Percentiles rank a stretch among this genome's conserved stretches.
Conservation (phyloP, 805 yeast species). For the Ogataea glucozyma region DNA sequence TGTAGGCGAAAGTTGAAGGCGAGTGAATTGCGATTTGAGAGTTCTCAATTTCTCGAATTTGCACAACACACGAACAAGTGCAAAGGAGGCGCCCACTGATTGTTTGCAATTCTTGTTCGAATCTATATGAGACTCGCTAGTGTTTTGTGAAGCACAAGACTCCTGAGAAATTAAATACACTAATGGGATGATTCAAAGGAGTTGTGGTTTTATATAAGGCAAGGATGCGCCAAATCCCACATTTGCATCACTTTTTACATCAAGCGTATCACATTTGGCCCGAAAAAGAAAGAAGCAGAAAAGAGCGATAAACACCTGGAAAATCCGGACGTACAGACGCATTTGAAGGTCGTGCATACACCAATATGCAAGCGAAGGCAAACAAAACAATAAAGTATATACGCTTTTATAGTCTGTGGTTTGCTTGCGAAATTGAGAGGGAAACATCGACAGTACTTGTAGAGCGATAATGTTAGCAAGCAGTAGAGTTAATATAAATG, state of each 20-base stretch:
- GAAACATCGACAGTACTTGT: too few relatives aligned
- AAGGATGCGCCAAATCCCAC: slow-evolving; percentile 5
- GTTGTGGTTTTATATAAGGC: not conserved
- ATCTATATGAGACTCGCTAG: slow-evolving; percentile 1
- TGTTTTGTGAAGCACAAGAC: too few relatives aligned
- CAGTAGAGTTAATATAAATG: too few relatives aligned
- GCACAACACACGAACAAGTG: not conserved
- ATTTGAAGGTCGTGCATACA: not conserved
- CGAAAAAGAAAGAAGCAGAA: slow-evolving; percentile 9
- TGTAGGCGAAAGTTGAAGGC: not conserved
- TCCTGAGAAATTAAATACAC: too few relatives aligned
- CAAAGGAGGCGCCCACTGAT: not conserved
- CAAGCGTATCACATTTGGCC: slow-evolving; percentile 9
- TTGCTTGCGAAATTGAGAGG: too few relatives aligned
- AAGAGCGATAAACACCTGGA: slow-evolving; percentile 4
- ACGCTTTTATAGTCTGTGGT: too few relatives aligned
- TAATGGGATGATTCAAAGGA: not conserved
- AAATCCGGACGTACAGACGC: slow-evolving; percentile 2
- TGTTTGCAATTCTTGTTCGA: not conserved
- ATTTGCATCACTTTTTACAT: slow-evolving; percentile 5
- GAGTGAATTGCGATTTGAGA: not conserved
- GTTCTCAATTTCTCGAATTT: not conserved
- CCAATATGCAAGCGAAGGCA: slow-evolving; percentile 1
- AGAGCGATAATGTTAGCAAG: too few relatives aligned
- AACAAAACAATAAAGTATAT: not conserved